Evolutionary conservation across 805 yeast species (phyloP).

Genomic region (Starmerella apis): DNA sequence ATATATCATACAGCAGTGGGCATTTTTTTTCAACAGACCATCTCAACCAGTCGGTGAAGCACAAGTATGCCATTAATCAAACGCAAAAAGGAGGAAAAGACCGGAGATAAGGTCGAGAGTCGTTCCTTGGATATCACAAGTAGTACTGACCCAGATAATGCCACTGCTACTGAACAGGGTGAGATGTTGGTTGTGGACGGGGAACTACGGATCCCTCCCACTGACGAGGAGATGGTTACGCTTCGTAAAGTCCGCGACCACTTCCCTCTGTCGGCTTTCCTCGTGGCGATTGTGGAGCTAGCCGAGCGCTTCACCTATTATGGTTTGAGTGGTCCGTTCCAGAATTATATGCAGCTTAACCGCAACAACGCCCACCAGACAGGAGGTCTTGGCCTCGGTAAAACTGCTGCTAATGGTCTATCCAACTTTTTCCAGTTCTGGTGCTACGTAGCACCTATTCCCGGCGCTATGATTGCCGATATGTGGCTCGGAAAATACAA

Average conservation of each 20-base stretch:
- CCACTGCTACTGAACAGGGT: background rate
- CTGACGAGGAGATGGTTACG: slow-evolving; percentile 44
- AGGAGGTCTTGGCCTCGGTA: slow-evolving; percentile 43
- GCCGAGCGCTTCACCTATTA: slow-evolving; percentile 75
- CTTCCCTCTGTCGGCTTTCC: slow-evolving; percentile 49
- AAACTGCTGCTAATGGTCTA: slow-evolving; percentile 58
- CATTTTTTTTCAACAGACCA: no score
- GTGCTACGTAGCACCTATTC: slow-evolving; percentile 70
- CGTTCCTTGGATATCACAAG: background rate
- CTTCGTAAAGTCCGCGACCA: slow-evolving; percentile 44
- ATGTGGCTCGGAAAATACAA: slow-evolving; percentile 61
- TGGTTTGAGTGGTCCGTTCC: slow-evolving; percentile 66
- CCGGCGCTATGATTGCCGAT: slow-evolving; percentile 69
- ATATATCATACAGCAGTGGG: background rate
- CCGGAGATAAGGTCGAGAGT: slow-evolving; percentile 6
- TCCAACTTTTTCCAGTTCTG: slow-evolving; percentile 70
- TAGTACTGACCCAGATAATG: background rate
- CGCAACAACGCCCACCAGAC: slow-evolving; percentile 31
- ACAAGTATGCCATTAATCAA: background rate
- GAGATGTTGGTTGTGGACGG: background rate
- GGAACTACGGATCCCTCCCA: slow-evolving; percentile 32
- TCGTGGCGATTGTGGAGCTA: slow-evolving; percentile 61
- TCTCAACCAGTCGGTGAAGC: no score
- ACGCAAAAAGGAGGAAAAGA: background rate
- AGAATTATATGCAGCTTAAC: slow-evolving; percentile 58